phyloP scores from a whole-genome alignment of 768 basidiomycete genomes.

The Panaeolus cyanescens region DNA sequence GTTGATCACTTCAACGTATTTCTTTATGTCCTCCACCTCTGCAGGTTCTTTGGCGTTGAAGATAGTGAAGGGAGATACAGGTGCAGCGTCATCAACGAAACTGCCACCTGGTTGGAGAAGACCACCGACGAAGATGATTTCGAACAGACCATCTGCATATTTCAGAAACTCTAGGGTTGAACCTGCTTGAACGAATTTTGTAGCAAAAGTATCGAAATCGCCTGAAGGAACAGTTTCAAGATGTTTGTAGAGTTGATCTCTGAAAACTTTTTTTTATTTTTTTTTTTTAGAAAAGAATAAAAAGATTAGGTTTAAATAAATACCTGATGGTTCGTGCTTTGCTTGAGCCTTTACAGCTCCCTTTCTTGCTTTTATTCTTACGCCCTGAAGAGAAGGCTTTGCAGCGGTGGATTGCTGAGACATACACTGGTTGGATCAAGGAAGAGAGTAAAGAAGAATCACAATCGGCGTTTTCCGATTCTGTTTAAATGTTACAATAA shows the following conservation, averaged over 20 bases:
- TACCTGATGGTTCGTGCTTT: constrained; percentile 88
- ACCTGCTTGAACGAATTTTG: constrained; percentile 90
- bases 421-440: constrained; percentile 64
- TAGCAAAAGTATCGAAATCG: constrained; percentile 82
- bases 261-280: constrained; percentile 62
- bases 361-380: constrained; percentile 92
- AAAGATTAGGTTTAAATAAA: constrained; percentile 4
- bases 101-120: constrained; percentile 95
- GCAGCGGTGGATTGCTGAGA: constrained; percentile 83
- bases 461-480: constrained; percentile 23
- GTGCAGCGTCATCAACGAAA: constrained; percentile 86
- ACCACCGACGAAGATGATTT: constrained; percentile 93
- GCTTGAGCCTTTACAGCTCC: constrained; percentile 90
- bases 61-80: constrained; percentile 86
- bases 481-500: not conserved
- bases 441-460: constrained; percentile 23
- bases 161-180: constrained; percentile 93
- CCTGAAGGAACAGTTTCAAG: constrained; percentile 77
- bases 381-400: constrained; percentile 92
- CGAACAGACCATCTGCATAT: constrained; percentile 96
- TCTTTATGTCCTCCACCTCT: constrained; percentile 85
- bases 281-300: not conserved
- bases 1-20: constrained; percentile 91
- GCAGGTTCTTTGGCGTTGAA: constrained; percentile 79
- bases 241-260: constrained; percentile 91